phyloP scores from a whole-genome alignment of 257 asterid genomes.

The Lithospermum erythrorhizon region DNA sequence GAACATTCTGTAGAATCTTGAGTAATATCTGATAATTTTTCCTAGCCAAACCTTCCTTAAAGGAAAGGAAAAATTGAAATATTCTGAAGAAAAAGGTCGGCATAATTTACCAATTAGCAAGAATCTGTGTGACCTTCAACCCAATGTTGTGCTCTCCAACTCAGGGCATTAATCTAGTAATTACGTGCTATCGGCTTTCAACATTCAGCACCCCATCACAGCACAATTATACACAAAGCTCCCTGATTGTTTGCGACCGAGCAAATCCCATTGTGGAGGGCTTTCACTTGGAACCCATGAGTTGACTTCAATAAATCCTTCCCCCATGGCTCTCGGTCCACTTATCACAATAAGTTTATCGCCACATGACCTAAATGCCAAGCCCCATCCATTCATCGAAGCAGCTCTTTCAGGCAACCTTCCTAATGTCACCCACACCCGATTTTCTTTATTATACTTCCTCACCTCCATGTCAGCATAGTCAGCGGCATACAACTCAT shows the following conservation, averaged over 20 bases:
- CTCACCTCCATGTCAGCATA: constrained; percentile 72
- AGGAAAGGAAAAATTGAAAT: constrained; percentile 21
- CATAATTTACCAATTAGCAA: constrained; percentile 60
- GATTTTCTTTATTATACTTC: constrained; percentile 38
- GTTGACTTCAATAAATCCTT: constrained; percentile 41
- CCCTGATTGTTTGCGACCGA: constrained; percentile 64
- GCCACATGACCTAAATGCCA: constrained; percentile 46
- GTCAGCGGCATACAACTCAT: constrained; percentile 75
- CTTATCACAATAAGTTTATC: constrained; percentile 59
- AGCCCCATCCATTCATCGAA: constrained; percentile 66
- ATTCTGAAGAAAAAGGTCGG: constrained; percentile 22
- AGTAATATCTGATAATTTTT: constrained; percentile 37
- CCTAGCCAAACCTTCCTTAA: constrained; percentile 28
- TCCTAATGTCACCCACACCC: constrained; percentile 49
- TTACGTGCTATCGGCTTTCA: constrained; percentile 16
- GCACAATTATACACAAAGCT: constrained; percentile 96
- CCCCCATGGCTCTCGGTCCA: constrained; percentile 48
- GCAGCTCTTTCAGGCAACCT: constrained; percentile 65
- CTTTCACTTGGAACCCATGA: constrained; percentile 44
- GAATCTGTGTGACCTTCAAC: constrained; percentile 43
- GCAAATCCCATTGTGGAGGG: constrained; percentile 48
- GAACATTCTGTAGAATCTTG: constrained; percentile 44
- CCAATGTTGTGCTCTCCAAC: constrained; percentile 27
- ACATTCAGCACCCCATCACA: constrained; percentile 90
- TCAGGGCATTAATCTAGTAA: constrained; percentile 15